Evolutionary conservation across 1,284 basidiomycete species (phyloP).

Genomic region (Trichosporon asahii): DNA sequence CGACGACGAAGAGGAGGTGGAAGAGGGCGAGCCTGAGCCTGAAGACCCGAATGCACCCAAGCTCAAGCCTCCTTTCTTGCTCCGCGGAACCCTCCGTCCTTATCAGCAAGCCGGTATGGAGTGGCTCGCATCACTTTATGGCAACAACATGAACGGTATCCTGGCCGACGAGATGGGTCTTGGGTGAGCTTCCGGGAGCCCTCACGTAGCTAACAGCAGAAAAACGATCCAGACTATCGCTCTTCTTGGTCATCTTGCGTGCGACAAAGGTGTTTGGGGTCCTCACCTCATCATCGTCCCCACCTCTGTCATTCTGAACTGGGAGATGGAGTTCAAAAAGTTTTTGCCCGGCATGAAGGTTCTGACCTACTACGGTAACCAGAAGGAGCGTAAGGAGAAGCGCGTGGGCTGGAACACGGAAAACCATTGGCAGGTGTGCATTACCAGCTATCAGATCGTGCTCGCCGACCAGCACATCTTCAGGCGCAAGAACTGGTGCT

Average conservation of each 20-base stretch:
- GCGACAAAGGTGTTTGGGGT: slow-evolving; percentile 93
- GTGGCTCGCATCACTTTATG: slow-evolving; percentile 88
- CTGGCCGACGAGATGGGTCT: slow-evolving; percentile 78
- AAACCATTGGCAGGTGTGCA: slow-evolving; percentile 90
- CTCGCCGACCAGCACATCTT: slow-evolving; percentile 91
- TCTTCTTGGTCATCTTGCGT: slow-evolving; percentile 86
- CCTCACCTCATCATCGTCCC: slow-evolving; percentile 94
- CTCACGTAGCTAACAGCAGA: slow-evolving; percentile 52
- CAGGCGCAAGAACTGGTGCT: slow-evolving; percentile 92
- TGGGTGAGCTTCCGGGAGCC: slow-evolving; percentile 59
- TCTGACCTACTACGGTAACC: slow-evolving; percentile 85
- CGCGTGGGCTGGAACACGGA: slow-evolving; percentile 92
- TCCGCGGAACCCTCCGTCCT: slow-evolving; percentile 82
- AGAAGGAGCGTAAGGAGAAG: slow-evolving; percentile 88
- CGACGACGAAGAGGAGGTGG: slow-evolving; percentile 30
- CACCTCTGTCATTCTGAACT: slow-evolving; percentile 91
- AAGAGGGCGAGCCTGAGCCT: slow-evolving; percentile 27
- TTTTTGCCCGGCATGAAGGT: slow-evolving; percentile 92
- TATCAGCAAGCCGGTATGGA: slow-evolving; percentile 94
- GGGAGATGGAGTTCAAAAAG: slow-evolving; percentile 99
- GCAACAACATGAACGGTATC: slow-evolving; percentile 86
- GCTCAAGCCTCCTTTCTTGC: slow-evolving; percentile 73
- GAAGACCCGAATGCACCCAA: slow-evolving; percentile 59
- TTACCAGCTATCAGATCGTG: slow-evolving; percentile 91
- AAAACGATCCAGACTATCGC: slow-evolving; percentile 98